phyloP scores from a whole-genome alignment of 352 stramenopile genomes.

The Pythium grandisporangium region DNA sequence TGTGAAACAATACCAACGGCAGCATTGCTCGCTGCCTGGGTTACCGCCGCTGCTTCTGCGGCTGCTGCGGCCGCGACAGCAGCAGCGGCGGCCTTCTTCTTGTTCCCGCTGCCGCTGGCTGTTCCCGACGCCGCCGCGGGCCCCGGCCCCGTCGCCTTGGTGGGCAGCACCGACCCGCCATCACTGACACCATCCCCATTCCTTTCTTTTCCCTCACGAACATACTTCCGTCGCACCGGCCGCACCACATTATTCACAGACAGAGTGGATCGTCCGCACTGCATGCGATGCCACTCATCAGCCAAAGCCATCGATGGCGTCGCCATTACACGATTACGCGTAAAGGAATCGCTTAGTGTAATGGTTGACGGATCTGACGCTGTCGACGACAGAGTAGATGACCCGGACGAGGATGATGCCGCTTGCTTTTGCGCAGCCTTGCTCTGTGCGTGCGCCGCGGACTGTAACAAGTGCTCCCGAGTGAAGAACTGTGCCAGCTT shows the following conservation, averaged over 20 bases:
- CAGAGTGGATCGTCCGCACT: slow-evolving; percentile 55
- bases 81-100: slow-evolving; percentile 12
- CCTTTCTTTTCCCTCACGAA: slow-evolving; percentile 40
- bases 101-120: slow-evolving; percentile 2
- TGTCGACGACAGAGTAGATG: slow-evolving; percentile 17
- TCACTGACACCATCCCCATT: slow-evolving; percentile 23
- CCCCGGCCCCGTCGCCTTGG: neutral
- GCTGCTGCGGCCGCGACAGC: neutral
- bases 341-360: slow-evolving; percentile 65
- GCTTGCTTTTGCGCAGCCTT: neutral
- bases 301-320: slow-evolving; percentile 77
- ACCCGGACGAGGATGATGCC: neutral
- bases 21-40: too few relatives aligned
- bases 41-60: slow-evolving; percentile 1
- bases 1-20: slow-evolving; percentile 15
- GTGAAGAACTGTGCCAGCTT: slow-evolving; percentile 82
- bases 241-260: slow-evolving; percentile 78
- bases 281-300: slow-evolving; percentile 76
- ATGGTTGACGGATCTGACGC: neutral
- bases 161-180: neutral
- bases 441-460: slow-evolving; percentile 7
- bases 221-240: slow-evolving; percentile 49
- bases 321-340: slow-evolving; percentile 79
- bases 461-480: slow-evolving; percentile 73
- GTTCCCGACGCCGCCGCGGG: neutral